phyloP scores from a whole-genome alignment of 1,139 yeast species.

The Yamadazyma siamensis region DNA sequence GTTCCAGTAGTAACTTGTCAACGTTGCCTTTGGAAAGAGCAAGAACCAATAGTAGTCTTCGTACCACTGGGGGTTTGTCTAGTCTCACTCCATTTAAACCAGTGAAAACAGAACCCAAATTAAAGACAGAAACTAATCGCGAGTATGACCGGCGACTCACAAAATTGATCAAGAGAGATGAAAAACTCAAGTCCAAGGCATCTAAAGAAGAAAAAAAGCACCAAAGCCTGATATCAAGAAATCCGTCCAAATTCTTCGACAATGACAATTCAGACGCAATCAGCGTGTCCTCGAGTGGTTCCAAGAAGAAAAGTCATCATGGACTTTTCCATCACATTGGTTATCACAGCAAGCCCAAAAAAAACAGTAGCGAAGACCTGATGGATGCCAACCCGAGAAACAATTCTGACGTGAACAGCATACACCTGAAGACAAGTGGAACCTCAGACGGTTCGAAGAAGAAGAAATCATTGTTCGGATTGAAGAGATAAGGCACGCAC shows the following conservation, averaged over 20 bases:
- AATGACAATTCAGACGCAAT: conserved; percentile 9
- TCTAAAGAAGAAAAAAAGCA: conserved; percentile 11
- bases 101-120: conserved; percentile 16
- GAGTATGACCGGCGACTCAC: conserved; percentile 32
- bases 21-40: conserved; percentile 18
- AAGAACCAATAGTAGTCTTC: conserved; percentile 23
- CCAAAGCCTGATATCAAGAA: conserved; percentile 11
- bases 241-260: conserved; percentile 13
- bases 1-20: conserved; percentile 5
- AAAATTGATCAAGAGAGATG: conserved; percentile 28
- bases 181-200: conserved; percentile 20
- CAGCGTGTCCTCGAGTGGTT: conserved; percentile 4
- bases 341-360: conserved; percentile 1
- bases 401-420: conserved; percentile 11
- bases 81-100: conserved; percentile 30
- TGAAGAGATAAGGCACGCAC: conserved; percentile 11
- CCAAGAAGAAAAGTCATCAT: conserved; percentile 18
- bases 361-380: too few relatives aligned
- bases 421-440: conserved; percentile 17
- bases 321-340: conserved; percentile 23
- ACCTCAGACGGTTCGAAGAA: conserved; percentile 9
- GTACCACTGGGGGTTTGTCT: conserved; percentile 16
- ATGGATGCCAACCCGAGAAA: too few relatives aligned
- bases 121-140: conserved; percentile 16
- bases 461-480: conserved; percentile 11